Evolutionary conservation across 768 basidiomycete species (phyloP), one percentile per base, ranked within the genome.

Genomic region (Suillus weaverae): DNA sequence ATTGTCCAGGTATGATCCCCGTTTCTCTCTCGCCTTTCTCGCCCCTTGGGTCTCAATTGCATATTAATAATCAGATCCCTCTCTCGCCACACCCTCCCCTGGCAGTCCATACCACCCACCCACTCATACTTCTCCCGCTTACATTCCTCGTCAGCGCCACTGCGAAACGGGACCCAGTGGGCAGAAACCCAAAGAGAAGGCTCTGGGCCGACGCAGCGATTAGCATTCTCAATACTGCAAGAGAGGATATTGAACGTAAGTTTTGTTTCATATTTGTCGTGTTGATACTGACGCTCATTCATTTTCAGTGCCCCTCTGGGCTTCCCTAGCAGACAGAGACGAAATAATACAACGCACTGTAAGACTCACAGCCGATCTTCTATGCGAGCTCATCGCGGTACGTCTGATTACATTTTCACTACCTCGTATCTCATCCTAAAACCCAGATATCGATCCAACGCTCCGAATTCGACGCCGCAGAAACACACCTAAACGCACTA

Each of bases 141-240:
- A 87, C 85, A 0, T 92, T 89, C 72, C 83, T 92, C 5, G 77
- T 91, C 46, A 89, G 86, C 68, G 83, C 84, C 5, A 78, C 85
- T 1, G 84, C 89, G 0, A 91, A 91, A 69, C 84, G 89, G 16
- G 91, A 94, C 70, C 83, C 88, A 0, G 85, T 89, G 0, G 92
- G 91, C 46, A 81, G 89, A 32, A 88, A 85, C 61, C 91, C 92
- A 4, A 90, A 89, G 77, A 82, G 88, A 64, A 87, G 85, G 55
- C 77, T 90, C 0, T 94, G 92, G 76, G 86, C 89, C 0, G 73
- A 74, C 7, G 90, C 90, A 66, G 92, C 90, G 0, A 59, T 90
- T 75, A n/a, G 60, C 65, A 8, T 64, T 67, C 7, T 78, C 72
- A 71, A 74, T 75, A 43, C 70, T 69, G 13, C 76, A 79, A 56